These are phyloP conservation scores for Schrenkiella parvula DNA, from an alignment of 345 rosid species.

Conservation along the genomic window DNA sequence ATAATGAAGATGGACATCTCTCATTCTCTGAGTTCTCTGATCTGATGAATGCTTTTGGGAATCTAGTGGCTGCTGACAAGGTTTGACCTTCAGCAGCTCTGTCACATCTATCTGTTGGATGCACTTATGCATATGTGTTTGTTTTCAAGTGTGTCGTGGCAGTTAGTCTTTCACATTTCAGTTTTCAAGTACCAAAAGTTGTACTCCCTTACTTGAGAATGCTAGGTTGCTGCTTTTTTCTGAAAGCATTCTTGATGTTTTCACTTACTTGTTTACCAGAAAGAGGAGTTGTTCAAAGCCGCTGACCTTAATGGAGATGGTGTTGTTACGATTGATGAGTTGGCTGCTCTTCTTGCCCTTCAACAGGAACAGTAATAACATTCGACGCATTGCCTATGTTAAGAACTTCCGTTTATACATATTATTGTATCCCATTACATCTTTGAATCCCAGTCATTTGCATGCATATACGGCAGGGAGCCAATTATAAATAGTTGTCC, in stretches of 20 bases:
- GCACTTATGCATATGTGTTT: neutral
- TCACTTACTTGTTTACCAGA: slow-evolving; percentile 43
- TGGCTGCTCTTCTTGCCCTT: slow-evolving; percentile 80
- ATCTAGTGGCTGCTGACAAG: slow-evolving; percentile 69
- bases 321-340: slow-evolving; percentile 87
- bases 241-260: neutral
- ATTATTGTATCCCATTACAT: neutral
- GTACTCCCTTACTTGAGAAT: neutral
- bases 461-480: slow-evolving; percentile 46
- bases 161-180: neutral
- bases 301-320: slow-evolving; percentile 90
- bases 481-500: slow-evolving; percentile 84
- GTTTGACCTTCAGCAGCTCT: slow-evolving; percentile 37
- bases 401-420: neutral
- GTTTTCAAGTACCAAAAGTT: neutral
- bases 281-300: slow-evolving; percentile 84
- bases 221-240: slow-evolving; percentile 7
- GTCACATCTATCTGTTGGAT: neutral
- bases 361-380: slow-evolving; percentile 81
- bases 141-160: slow-evolving; percentile 9
- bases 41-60: slow-evolving; percentile 86
- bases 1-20: slow-evolving; percentile 75
- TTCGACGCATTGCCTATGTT: neutral
- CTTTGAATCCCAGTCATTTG: slow-evolving; percentile 1
- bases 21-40: slow-evolving; percentile 82